Conservation (phyloP, 2,329 filamentous ascomycete species). For the Nothophaeocryptopus gaeumannii region DNA sequence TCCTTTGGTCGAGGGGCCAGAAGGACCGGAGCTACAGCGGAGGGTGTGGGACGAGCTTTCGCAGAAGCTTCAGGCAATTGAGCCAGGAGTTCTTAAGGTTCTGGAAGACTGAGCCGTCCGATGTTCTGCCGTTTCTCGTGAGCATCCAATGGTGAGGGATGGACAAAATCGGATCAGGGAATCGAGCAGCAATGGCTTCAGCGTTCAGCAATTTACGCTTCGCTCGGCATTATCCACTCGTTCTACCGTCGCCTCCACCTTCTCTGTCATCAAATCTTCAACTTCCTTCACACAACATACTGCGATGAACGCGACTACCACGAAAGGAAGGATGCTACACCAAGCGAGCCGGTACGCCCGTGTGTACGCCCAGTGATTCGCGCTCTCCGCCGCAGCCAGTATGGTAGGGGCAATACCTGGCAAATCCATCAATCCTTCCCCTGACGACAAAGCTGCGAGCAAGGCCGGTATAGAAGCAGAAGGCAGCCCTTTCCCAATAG, state of each 20-base stretch:
- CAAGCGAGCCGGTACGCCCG: conserved; percentile 51
- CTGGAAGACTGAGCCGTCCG: conserved; percentile 7
- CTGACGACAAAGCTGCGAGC: not conserved
- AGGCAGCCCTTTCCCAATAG: conserved; percentile 45
- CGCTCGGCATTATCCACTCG: no score
- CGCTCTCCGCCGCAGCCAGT: conserved; percentile 39
- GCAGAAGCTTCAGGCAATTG: conserved; percentile 39
- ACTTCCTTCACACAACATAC: conserved; percentile 49
- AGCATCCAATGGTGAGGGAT: no score
- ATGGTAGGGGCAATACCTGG: conserved; percentile 41
- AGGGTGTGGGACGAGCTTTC: conserved; percentile 42
- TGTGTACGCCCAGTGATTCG: conserved; percentile 48
- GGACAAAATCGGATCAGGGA: no score
- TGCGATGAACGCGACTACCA: conserved; percentile 48
- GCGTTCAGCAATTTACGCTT: no score
- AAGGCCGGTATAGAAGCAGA: conserved; percentile 32
- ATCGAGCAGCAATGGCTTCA: no score
- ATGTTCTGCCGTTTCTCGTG: no score
- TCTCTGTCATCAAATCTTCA: conserved; percentile 53
- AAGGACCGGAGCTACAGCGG: conserved; percentile 38
- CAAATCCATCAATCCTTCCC: conserved; percentile 28
- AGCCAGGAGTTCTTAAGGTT: conserved; percentile 31
- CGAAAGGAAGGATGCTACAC: conserved; percentile 52
- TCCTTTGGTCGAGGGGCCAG: conserved; percentile 36
- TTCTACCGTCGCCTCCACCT: conserved; percentile 54